Evolutionary conservation across 176 grass and related monocot species (phyloP).

Genomic region (Rhynchospora tenuis): DNA sequence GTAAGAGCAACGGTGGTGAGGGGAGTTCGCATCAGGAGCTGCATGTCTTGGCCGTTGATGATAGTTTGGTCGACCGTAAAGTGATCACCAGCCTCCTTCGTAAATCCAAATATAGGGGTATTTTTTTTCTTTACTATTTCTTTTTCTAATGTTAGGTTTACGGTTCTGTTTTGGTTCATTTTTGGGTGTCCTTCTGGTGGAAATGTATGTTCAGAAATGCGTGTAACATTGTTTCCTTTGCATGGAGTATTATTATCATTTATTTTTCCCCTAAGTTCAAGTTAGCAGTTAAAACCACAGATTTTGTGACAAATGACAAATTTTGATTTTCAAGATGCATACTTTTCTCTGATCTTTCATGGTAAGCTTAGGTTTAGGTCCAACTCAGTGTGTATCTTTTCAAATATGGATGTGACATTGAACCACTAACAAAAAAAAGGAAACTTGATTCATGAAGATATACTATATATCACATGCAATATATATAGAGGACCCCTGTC

Average conservation of each 20-base stretch:
- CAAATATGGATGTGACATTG: not conserved
- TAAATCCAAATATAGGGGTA: conserved; percentile 69
- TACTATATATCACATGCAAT: not conserved
- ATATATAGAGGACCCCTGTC: not conserved
- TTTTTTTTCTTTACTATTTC: not conserved
- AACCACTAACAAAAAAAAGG: not conserved
- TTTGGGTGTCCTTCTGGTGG: not conserved
- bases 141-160: not conserved
- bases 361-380: not conserved
- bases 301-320: not conserved
- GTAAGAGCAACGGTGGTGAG: conserved; percentile 16
- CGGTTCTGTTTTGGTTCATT: not conserved
- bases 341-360: not conserved
- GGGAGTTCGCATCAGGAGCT: not conserved
- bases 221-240: not conserved
- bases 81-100: conserved; percentile 63
- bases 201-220: not conserved
- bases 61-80: conserved; percentile 75
- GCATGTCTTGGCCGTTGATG: conserved; percentile 84
- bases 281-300: too few relatives aligned
- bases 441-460: not conserved
- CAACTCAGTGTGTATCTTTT: not conserved
- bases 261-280: too few relatives aligned
- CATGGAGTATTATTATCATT: not conserved
- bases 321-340: not conserved